Evolutionary conservation across 768 basidiomycete genomes (phyloP).

Genomic region (Auricularia cornea): DNA sequence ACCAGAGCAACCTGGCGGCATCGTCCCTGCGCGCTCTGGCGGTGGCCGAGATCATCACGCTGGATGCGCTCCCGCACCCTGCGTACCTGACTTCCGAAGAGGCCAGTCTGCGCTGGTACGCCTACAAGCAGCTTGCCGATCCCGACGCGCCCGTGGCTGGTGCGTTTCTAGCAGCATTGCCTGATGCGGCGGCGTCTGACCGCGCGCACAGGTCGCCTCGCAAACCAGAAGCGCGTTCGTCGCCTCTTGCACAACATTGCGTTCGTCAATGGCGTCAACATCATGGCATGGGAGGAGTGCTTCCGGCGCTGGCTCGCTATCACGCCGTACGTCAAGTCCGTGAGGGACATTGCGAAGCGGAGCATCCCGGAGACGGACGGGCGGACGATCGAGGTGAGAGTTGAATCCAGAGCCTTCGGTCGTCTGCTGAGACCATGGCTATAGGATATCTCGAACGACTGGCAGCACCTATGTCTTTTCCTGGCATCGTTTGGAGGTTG

Average conservation of each 20-base stretch:
- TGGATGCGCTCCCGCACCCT: neutral
- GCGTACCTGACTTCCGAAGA: neutral
- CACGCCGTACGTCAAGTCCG: slow-evolving; percentile 44
- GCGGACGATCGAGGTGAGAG: neutral
- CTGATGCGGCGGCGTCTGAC: no score
- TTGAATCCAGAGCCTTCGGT: no score
- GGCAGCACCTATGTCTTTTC: neutral
- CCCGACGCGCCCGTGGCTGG: neutral
- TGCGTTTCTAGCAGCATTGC: neutral
- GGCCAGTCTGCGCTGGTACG: slow-evolving; percentile 29
- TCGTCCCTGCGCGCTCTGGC: slow-evolving; percentile 61
- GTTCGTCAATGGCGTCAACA: slow-evolving; percentile 55
- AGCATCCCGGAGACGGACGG: neutral
- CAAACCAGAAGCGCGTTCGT: slow-evolving; percentile 72
- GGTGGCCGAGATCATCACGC: slow-evolving; percentile 37
- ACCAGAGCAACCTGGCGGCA: slow-evolving; percentile 62
- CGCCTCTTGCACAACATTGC: slow-evolving; percentile 59
- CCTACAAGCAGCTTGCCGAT: slow-evolving; percentile 73
- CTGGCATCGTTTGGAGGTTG: neutral
- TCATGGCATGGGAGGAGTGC: slow-evolving; percentile 78
- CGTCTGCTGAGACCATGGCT: neutral
- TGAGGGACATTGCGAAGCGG: neutral
- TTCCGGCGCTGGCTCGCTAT: slow-evolving; percentile 67
- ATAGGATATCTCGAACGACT: neutral
- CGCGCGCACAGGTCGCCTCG: slow-evolving; percentile 50